Evolutionary conservation across 768 basidiomycete genomes (phyloP), one percentile per base, ranked within the genome.

Genomic region (Podaxis sp.): DNA sequence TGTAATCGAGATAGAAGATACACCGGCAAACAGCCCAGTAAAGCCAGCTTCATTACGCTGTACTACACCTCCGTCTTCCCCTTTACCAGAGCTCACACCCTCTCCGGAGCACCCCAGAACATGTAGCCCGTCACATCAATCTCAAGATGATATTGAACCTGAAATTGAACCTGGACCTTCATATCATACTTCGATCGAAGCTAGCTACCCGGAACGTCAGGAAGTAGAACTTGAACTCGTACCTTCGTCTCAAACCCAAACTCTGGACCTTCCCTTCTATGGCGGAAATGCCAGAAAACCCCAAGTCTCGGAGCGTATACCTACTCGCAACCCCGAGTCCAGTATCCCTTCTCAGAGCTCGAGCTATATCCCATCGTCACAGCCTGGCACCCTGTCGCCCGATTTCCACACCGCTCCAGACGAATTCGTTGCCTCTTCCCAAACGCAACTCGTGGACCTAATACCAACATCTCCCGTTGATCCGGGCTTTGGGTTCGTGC

Each of bases 201-300:
- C 51, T 19, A 40, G 40, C 30, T 51, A 44, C 39, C 46, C 46
- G 22, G 28, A 26, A 19, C 26, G 17, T 9, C 33, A 1, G 8
- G 30, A 40, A 24, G 46, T 19, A 15, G 52, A 52, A 36, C 28
- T 42, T 49, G 61, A 63, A 17, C 15, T 61, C 48, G 64, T 78
- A n/a, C 77, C 75, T 19, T 78, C 76, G 4, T 80, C 78, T 24
- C 78, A 77, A 63, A 73, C 70, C 26, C 76, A 79, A 53, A 57
- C 64, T 24, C 59, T 65, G 44, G 61, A 63, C 9, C 5, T 42
- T 38, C 39, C 28, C 13, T 56, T 26, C 36, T 11, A 22, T 28
- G 70, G 69, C 30, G 57, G 59, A 8, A 62, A 56, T 49, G 64
- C 26, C 19, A 28, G 9, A 19, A 19, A n/a, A 46, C 9, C 44